A percentile compares a stretch with the other conserved stretches of the same genome.
These are phyloP conservation scores for Chlorella sp. DNA, from an alignment of 139 green algal species.

Conservation along the genomic window DNA sequence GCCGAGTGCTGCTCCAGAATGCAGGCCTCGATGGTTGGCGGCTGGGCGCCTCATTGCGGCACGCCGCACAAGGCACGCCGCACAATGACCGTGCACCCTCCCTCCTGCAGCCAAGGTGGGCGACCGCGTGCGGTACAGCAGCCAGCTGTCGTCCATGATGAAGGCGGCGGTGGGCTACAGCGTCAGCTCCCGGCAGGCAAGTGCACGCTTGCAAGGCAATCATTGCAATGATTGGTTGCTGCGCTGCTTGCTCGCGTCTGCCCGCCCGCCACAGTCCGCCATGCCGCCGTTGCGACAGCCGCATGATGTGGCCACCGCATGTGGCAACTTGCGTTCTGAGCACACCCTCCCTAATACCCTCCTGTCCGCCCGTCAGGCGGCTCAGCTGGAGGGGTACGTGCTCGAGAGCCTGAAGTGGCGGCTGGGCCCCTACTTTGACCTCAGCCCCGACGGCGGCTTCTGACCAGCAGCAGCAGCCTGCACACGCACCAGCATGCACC, in stretches of 20 bases:
- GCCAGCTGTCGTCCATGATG: not conserved
- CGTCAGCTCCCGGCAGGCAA: not conserved
- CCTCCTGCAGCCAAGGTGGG: conserved; percentile 1
- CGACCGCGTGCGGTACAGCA: not conserved
- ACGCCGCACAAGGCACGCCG: too few species aligned
- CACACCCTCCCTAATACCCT: not conserved
- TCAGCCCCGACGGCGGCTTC: not conserved
- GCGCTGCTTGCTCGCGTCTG: too few species aligned
- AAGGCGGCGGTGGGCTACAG: not conserved
- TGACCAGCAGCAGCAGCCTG: not conserved
- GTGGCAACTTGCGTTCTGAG: too few species aligned
- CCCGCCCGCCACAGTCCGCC: too few species aligned
- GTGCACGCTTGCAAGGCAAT: too few species aligned
- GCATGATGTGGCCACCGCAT: too few species aligned
- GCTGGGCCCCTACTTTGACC: not conserved
- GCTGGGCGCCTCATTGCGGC: too few species aligned
- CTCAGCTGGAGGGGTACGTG: not conserved
- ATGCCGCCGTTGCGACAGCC: too few species aligned
- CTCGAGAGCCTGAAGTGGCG: conserved; percentile 1
- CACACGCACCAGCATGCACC: not conserved
- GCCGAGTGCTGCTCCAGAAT: too few species aligned
- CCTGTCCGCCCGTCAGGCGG: not conserved
- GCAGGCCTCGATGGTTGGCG: too few species aligned
- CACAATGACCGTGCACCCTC: not conserved
- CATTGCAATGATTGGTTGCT: too few species aligned